Evolutionary conservation across 768 basidiomycete species (phyloP).

Genomic region (Termitomyces sp.): DNA sequence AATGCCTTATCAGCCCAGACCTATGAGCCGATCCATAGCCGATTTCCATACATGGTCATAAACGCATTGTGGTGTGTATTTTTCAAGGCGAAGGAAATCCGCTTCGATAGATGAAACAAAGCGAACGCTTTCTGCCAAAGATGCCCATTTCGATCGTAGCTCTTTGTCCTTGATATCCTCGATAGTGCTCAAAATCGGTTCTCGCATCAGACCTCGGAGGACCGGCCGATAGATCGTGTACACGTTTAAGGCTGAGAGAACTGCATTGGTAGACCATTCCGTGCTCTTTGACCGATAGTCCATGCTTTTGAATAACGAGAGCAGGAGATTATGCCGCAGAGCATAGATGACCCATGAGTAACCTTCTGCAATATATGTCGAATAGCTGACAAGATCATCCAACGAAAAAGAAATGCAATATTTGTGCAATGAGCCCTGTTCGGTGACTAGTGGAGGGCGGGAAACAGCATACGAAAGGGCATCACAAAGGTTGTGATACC

Average conservation of each 20-base stretch:
- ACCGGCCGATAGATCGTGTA: not conserved
- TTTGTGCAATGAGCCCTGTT: not conserved
- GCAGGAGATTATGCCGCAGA: not conserved
- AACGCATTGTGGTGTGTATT: not conserved
- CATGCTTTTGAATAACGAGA: not conserved
- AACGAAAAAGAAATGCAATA: not conserved
- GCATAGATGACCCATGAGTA: not conserved
- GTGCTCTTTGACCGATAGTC: not conserved
- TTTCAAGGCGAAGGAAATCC: not conserved
- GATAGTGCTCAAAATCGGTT: not conserved
- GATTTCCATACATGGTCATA: not conserved
- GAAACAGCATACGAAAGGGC: not conserved
- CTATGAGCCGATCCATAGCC: not conserved
- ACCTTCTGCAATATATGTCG: not conserved
- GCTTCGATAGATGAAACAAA: not conserved
- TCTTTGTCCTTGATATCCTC: not conserved
- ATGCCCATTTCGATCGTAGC: not conserved
- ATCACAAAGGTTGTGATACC: not conserved
- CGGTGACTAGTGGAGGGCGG: not conserved
- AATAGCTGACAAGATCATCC: not conserved
- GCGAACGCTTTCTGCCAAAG: not conserved
- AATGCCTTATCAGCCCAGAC: not conserved
- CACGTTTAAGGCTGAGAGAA: not conserved
- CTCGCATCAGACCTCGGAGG: not conserved
- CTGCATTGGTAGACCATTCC: not conserved